Conservation (phyloP, 768 basidiomycete species). For the Imleria badia region DNA sequence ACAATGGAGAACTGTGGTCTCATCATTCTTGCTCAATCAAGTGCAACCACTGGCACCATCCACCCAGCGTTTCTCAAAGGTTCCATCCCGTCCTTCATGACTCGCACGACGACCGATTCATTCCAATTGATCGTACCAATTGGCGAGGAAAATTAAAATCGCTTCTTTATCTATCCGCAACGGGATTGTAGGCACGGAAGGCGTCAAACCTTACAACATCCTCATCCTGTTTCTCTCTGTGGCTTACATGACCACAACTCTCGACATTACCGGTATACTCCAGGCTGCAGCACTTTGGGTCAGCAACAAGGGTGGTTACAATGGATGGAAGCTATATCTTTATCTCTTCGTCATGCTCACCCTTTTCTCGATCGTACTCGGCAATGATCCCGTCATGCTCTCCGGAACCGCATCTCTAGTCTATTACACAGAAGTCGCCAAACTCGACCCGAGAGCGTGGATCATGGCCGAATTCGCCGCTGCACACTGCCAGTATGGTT, state of each 20-base stretch:
- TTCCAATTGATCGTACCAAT: too few relatives aligned
- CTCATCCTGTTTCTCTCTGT: conserved; percentile 87
- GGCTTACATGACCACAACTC: conserved; percentile 89
- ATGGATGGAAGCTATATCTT: conserved; percentile 67
- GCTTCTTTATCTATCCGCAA: too few relatives aligned
- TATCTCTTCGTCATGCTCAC: conserved; percentile 86
- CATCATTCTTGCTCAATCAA: too few relatives aligned
- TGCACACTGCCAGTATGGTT: too few relatives aligned
- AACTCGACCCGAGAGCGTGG: conserved; percentile 60
- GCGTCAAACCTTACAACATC: too few relatives aligned
- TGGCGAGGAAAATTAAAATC: too few relatives aligned
- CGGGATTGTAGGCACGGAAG: conserved; percentile 79
- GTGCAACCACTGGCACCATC: too few relatives aligned
- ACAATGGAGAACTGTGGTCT: too few relatives aligned
- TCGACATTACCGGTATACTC: conserved; percentile 86
- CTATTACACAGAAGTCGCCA: conserved; percentile 71
- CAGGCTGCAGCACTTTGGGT: conserved; percentile 82
- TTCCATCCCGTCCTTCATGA: too few relatives aligned
- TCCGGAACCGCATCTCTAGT: conserved; percentile 88
- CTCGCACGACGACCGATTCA: too few relatives aligned
- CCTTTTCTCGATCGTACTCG: conserved; percentile 66
- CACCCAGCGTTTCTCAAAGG: too few relatives aligned
- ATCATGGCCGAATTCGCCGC: conserved; percentile 74
- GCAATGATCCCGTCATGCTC: conserved; percentile 83
- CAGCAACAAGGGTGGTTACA: conserved; percentile 86